These are phyloP conservation scores for Neocatenulostroma microsporum DNA, from an alignment of 2,329 filamentous ascomycete genomes.

Conservation along the genomic window DNA sequence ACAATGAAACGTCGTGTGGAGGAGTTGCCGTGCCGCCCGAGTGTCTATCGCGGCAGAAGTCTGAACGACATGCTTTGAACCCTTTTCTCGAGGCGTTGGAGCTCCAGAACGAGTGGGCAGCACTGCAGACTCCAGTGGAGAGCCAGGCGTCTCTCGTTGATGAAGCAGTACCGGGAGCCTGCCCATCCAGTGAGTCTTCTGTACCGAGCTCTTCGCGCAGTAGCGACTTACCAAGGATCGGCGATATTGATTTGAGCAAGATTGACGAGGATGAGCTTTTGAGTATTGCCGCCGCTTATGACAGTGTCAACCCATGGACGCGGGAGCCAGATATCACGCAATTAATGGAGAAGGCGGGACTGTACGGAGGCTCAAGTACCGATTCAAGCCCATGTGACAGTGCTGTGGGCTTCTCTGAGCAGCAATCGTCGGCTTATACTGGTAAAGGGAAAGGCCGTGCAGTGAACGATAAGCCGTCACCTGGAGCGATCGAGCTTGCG, in stretches of 20 bases:
- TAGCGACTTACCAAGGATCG: constrained; percentile 1
- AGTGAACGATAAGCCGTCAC: neutral
- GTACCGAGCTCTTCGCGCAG: neutral
- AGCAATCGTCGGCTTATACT: neutral
- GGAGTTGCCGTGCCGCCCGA: no score
- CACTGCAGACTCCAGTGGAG: neutral
- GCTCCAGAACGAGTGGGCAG: neutral
- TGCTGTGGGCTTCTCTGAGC: constrained; percentile 7
- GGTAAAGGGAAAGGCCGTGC: constrained; percentile 13
- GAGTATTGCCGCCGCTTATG: constrained; percentile 1
- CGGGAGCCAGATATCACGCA: no score
- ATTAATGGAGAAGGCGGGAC: neutral
- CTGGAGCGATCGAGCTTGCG: neutral
- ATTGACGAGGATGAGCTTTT: constrained; percentile 1
- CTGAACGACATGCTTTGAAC: neutral
- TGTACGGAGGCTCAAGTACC: neutral
- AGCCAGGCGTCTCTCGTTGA: neutral
- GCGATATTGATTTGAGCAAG: constrained; percentile 10
- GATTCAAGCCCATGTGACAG: constrained; percentile 12
- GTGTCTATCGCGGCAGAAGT: no score
- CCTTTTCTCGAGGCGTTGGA: no score
- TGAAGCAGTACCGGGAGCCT: neutral
- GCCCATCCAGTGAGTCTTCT: constrained; percentile 1
- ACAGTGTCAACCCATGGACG: neutral
- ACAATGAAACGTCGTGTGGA: no score